Percentiles rank a stretch among this genome's conserved stretches.
Evolutionary conservation across 2,329 filamentous ascomycete species (phyloP).

Genomic region (Beauveria medogensis): DNA sequence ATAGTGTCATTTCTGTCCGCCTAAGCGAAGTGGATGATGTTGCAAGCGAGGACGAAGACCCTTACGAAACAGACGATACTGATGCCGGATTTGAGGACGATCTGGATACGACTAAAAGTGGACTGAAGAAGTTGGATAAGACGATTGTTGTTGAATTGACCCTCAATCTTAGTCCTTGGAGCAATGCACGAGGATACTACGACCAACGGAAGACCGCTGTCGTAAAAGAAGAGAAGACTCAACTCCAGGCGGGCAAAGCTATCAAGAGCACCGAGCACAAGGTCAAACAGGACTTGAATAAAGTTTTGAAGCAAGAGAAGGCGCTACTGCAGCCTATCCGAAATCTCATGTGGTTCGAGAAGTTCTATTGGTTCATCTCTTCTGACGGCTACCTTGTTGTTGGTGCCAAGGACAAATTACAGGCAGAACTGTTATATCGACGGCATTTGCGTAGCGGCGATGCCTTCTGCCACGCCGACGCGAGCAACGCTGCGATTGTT

Average conservation of each 20-base stretch:
- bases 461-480: constrained; percentile 82
- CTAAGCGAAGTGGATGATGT: constrained; percentile 64
- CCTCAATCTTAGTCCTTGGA: constrained; percentile 72
- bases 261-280: constrained; percentile 87
- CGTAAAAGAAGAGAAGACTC: constrained; percentile 79
- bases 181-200: constrained; percentile 87
- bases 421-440: constrained; percentile 88
- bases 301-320: constrained; percentile 85
- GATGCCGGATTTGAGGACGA: constrained; percentile 29
- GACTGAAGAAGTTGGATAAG: constrained; percentile 34
- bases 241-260: constrained; percentile 71
- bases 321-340: constrained; percentile 75
- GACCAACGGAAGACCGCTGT: constrained; percentile 79
- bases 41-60: constrained; percentile 49
- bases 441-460: constrained; percentile 82
- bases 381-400: constrained; percentile 92
- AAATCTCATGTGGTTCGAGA: constrained; percentile 90
- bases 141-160: constrained; percentile 74
- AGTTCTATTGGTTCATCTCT: constrained; percentile 91
- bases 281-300: constrained; percentile 77
- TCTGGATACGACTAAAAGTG: constrained; percentile 21
- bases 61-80: constrained; percentile 61
- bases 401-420: constrained; percentile 78
- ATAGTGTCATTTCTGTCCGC: constrained; percentile 77
- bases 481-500: constrained; percentile 75